phyloP scores from a whole-genome alignment of 2,329 filamentous ascomycete species.

The Aspergillus costaricaensis region DNA sequence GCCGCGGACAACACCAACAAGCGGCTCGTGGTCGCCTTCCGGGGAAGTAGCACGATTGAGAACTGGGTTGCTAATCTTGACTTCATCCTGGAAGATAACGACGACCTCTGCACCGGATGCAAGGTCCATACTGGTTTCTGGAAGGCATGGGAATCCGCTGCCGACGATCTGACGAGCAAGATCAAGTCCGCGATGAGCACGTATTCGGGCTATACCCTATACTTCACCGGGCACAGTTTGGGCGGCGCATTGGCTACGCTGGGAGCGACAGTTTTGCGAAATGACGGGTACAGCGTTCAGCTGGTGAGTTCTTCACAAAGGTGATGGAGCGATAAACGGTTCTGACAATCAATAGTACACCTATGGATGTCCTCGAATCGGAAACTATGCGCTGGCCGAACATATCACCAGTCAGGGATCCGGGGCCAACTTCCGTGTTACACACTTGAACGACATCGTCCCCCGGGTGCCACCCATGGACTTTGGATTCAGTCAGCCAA shows the following conservation, averaged over 20 bases:
- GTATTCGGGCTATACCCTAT: conserved; percentile 47
- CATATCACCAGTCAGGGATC: conserved; percentile 41
- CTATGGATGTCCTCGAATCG: conserved; percentile 47
- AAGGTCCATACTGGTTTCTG: conserved; percentile 51
- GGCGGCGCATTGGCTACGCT: conserved; percentile 55
- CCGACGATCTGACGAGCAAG: conserved; percentile 40
- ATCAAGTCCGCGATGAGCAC: conserved; percentile 32
- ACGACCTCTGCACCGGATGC: conserved; percentile 49
- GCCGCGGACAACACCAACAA: conserved; percentile 49
- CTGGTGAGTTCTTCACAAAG: conserved; percentile 39
- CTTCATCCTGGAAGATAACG: conserved; percentile 29
- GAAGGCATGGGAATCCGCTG: conserved; percentile 45
- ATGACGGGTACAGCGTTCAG: conserved; percentile 42
- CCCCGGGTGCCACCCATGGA: conserved; percentile 40
- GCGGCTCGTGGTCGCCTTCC: conserved; percentile 39
- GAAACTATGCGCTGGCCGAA: conserved; percentile 39
- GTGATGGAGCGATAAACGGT: not conserved
- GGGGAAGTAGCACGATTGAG: conserved; percentile 33
- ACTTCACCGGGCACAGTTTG: conserved; percentile 54
- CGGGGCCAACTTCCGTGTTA: conserved; percentile 37
- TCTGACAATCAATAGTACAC: conserved; percentile 36
- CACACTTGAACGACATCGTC: conserved; percentile 42
- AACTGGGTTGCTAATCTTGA: conserved; percentile 40
- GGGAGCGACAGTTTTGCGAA: conserved; percentile 49
- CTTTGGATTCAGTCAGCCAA: conserved; percentile 39